Evolutionary conservation across 179 eudicot species (phyloP).

Genomic region (Beta lomatogona): DNA sequence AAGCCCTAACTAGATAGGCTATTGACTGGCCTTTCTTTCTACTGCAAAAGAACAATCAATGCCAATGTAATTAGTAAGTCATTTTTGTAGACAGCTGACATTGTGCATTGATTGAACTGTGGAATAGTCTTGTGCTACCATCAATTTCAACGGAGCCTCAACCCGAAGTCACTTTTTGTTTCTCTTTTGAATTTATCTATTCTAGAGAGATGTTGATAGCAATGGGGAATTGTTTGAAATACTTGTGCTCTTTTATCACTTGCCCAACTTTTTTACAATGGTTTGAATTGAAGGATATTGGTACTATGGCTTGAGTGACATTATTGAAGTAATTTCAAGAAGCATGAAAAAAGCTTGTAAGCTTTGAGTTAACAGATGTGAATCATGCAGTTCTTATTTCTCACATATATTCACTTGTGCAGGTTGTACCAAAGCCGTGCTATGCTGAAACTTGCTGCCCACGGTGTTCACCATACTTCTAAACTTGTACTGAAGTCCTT

Average conservation of each 20-base stretch:
- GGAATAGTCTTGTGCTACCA: not conserved
- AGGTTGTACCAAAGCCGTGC: slow-evolving; percentile 74
- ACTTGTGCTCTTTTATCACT: too few relatives aligned
- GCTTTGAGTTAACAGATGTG: not conserved
- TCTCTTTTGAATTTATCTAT: not conserved
- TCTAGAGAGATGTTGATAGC: too few relatives aligned
- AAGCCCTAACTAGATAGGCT: too few relatives aligned
- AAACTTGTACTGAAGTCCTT: slow-evolving; percentile 66
- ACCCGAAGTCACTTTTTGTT: not conserved
- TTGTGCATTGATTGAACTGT: too few relatives aligned
- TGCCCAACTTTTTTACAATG: not conserved
- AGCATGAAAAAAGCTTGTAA: not conserved
- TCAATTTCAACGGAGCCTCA: not conserved
- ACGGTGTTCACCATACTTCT: slow-evolving; percentile 64
- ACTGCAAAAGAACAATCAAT: too few relatives aligned
- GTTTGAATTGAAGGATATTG: too few relatives aligned
- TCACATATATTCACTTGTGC: slow-evolving; percentile 24
- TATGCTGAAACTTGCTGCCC: slow-evolving; percentile 65
- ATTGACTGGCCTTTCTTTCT: too few relatives aligned
- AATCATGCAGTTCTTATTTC: not conserved
- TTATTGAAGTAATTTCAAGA: not conserved
- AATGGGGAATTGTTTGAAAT: too few relatives aligned
- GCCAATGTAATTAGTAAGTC: too few relatives aligned
- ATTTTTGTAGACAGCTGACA: too few relatives aligned
- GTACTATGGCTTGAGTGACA: not conserved